Conservation (phyloP, 202 grass and related monocot genomes). For the Schoenoplectus tabernaemontani region DNA sequence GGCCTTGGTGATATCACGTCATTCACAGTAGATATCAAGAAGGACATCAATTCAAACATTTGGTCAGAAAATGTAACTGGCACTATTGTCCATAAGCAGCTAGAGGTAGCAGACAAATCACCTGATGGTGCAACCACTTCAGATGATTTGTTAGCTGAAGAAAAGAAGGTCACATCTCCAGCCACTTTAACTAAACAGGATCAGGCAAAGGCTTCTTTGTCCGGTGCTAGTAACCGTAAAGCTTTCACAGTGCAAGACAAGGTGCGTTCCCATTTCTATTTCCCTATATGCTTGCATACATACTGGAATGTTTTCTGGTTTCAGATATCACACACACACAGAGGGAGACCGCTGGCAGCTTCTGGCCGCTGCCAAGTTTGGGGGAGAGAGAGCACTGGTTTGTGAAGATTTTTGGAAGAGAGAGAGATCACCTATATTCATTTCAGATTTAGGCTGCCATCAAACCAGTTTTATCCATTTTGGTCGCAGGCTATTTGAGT, state of each 20-base stretch:
- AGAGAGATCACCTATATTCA: background rate
- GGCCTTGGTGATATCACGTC: constrained; percentile 89
- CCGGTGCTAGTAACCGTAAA: constrained; percentile 53
- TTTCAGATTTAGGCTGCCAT: background rate
- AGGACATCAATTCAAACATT: constrained; percentile 23
- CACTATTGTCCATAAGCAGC: constrained; percentile 49
- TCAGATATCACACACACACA: background rate
- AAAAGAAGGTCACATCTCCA: constrained; percentile 25
- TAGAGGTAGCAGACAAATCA: constrained; percentile 33
- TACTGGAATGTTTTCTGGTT: background rate
- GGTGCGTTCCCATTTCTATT: constrained; percentile 31
- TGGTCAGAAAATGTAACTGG: constrained; percentile 53
- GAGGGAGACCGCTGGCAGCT: too few species aligned
- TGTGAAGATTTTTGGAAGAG: too few species aligned
- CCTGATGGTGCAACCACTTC: constrained; percentile 8
- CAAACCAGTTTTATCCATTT: background rate
- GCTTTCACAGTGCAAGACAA: constrained; percentile 97
- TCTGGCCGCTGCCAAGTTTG: too few species aligned
- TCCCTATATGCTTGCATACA: background rate
- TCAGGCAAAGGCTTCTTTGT: constrained; percentile 38
- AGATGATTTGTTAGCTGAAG: constrained; percentile 32
- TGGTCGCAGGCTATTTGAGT: background rate
- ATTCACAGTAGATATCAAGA: constrained; percentile 80
- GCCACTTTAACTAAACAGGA: constrained; percentile 32
- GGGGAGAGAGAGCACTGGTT: too few species aligned